Evolutionary conservation across 208 protist genomes (phyloP).

Genomic region (Porcisia hertigi): DNA sequence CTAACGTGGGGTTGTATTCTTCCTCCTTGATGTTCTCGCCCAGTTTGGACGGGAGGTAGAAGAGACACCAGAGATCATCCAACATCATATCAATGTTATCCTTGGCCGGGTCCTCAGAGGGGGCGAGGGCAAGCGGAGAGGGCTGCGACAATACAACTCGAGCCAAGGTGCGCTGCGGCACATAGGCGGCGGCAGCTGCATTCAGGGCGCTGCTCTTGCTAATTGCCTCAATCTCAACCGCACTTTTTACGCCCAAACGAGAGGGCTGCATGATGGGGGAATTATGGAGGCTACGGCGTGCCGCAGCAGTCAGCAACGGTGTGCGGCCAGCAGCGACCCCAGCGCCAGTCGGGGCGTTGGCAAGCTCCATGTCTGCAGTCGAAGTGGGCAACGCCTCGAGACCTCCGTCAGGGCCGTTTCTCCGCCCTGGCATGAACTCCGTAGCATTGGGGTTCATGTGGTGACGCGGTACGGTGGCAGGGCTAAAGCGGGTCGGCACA

Average conservation of each 20-base stretch:
- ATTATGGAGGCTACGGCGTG: constrained; percentile 20
- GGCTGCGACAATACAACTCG: constrained; percentile 60
- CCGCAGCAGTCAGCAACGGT: neutral
- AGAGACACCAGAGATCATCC: constrained; percentile 80
- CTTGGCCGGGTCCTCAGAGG: constrained; percentile 44
- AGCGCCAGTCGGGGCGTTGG: constrained; percentile 11
- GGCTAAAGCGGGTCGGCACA: constrained; percentile 74
- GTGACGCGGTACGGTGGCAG: constrained; percentile 38
- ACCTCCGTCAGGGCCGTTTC: constrained; percentile 26
- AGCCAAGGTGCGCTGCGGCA: constrained; percentile 66
- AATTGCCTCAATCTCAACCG: constrained; percentile 63
- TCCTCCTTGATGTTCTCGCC: constrained; percentile 73
- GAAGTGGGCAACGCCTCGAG: constrained; percentile 67
- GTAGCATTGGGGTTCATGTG: constrained; percentile 78
- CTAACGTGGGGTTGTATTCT: constrained; percentile 79
- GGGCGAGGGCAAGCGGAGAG: constrained; percentile 58
- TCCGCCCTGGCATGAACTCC: constrained; percentile 61
- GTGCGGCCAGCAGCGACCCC: constrained; percentile 2
- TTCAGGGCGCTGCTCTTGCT: constrained; percentile 60
- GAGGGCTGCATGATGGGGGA: constrained; percentile 30
- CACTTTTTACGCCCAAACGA: constrained; percentile 42
- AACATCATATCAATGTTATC: constrained; percentile 63
- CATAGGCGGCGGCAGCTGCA: constrained; percentile 53
- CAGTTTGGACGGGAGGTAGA: constrained; percentile 55
- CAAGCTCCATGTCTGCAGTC: constrained; percentile 62